These are phyloP conservation scores for Linanthus parryae DNA, from an alignment of 148 eudicot species.

Conservation along the genomic window DNA sequence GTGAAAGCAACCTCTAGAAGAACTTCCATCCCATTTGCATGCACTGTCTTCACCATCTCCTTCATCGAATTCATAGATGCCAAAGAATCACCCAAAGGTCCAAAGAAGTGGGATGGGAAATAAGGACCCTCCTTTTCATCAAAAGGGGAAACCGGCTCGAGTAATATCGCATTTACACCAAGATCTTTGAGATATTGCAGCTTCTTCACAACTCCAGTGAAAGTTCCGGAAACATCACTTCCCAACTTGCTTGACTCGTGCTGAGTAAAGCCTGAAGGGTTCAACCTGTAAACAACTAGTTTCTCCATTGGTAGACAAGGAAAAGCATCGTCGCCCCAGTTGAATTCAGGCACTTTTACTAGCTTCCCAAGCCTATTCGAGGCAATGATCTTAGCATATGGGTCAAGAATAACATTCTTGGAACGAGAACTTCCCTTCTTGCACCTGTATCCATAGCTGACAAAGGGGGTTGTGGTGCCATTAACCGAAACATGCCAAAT, in stretches of 20 bases:
- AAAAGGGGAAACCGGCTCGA: conserved; percentile 70
- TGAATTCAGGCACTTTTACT: conserved; percentile 42
- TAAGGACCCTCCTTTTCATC: conserved; percentile 67
- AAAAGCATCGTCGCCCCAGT: conserved; percentile 66
- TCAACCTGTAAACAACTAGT: conserved; percentile 70
- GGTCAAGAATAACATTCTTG: conserved; percentile 57
- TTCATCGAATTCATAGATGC: conserved; percentile 64
- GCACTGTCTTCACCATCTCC: conserved; percentile 85
- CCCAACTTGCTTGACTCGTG: conserved; percentile 69
- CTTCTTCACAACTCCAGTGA: conserved; percentile 68
- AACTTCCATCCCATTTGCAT: conserved; percentile 75
- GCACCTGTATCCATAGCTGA: conserved; percentile 79
- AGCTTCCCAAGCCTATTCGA: conserved; percentile 42
- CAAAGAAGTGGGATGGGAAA: conserved; percentile 75
- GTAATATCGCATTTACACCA: conserved; percentile 73
- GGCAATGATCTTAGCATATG: conserved; percentile 62
- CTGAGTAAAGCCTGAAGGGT: conserved; percentile 52
- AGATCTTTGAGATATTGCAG: conserved; percentile 64
- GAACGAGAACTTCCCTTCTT: conserved; percentile 25
- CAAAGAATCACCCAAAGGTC: conserved; percentile 40
- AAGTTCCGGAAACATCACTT: conserved; percentile 51
- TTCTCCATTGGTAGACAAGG: conserved; percentile 69
- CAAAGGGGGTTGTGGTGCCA: conserved; percentile 35
- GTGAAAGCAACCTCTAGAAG: conserved; percentile 88
- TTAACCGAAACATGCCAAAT: conserved; percentile 82